phyloP scores from a whole-genome alignment of 768 basidiomycete genomes.

The Strobilomyces confusus region DNA sequence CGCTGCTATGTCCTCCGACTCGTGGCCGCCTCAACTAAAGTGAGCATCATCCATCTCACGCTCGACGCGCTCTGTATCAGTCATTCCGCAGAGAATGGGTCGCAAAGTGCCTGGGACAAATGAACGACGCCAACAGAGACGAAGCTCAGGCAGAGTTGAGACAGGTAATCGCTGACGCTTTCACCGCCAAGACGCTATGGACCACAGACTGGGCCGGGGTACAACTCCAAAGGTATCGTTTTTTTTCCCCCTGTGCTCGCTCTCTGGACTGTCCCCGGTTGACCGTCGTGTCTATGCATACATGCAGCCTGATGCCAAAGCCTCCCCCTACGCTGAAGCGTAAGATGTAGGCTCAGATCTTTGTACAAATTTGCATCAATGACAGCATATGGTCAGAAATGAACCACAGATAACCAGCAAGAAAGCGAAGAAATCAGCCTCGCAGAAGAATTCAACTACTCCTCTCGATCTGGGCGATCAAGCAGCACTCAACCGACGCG shows the following conservation, averaged over 20 bases:
- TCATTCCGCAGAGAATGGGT: conserved; percentile 80
- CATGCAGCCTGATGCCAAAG: conserved; percentile 55
- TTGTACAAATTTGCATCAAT: neutral
- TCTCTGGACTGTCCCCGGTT: conserved; percentile 17
- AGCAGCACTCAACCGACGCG: conserved; percentile 69
- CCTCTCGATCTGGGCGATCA: conserved; percentile 59
- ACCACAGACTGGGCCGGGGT: conserved; percentile 92
- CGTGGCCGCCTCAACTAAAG: conserved; percentile 82
- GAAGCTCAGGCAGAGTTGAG: conserved; percentile 94
- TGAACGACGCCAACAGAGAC: conserved; percentile 79
- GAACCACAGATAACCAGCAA: conserved; percentile 45
- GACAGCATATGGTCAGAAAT: conserved; percentile 29
- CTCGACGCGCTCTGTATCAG: conserved; percentile 9
- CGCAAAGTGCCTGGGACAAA: conserved; percentile 86
- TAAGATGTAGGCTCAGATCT: conserved; percentile 51
- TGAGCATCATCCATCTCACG: conserved; percentile 29
- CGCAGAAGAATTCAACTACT: conserved; percentile 35
- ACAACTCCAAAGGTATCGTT: conserved; percentile 74
- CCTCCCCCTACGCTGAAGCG: conserved; percentile 59
- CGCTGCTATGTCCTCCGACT: conserved; percentile 62
- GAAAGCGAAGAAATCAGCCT: conserved; percentile 57
- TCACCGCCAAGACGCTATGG: conserved; percentile 77
- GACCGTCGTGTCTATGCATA: conserved; percentile 11
- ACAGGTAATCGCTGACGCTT: conserved; percentile 94
- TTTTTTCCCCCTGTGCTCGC: neutral